Conservation (phyloP, 2,329 filamentous ascomycete species). For the Calonectria pseudoreteaudii region DNA sequence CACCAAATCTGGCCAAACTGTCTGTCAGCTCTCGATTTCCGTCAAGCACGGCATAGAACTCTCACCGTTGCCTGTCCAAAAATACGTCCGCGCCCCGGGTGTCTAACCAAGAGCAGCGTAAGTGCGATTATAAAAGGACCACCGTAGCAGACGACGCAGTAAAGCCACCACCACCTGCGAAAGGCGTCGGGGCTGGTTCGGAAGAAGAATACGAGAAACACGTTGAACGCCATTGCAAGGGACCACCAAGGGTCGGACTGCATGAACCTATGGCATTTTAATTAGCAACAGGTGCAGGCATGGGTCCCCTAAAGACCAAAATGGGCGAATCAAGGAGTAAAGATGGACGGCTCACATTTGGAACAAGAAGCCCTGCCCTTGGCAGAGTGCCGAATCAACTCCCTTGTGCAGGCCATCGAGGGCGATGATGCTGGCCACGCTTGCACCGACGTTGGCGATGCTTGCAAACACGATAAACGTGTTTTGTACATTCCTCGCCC, state of each 20-base stretch:
- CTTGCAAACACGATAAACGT: slow-evolving; percentile 73
- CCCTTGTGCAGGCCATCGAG: slow-evolving; percentile 71
- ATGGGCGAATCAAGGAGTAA: background rate
- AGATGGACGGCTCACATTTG: slow-evolving; percentile 68
- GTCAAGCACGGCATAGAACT: background rate
- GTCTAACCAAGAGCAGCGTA: slow-evolving; percentile 69
- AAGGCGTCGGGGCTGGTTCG: slow-evolving; percentile 75
- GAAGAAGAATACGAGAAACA: slow-evolving; percentile 76
- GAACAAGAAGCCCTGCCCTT: slow-evolving; percentile 70
- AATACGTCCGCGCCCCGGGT: slow-evolving; percentile 51
- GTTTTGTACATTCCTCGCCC: slow-evolving; percentile 69
- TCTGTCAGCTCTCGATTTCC: background rate
- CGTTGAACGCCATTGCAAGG: slow-evolving; percentile 85
- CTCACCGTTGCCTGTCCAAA: slow-evolving; percentile 69
- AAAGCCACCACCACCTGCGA: slow-evolving; percentile 77
- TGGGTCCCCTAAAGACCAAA: background rate
- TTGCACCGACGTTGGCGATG: slow-evolving; percentile 69
- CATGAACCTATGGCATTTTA: slow-evolving; percentile 70
- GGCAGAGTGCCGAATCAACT: slow-evolving; percentile 68
- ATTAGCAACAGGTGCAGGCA: background rate
- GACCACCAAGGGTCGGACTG: slow-evolving; percentile 83
- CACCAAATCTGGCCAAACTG: slow-evolving; percentile 65
- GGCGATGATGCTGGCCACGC: slow-evolving; percentile 77
- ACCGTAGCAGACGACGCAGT: slow-evolving; percentile 78
- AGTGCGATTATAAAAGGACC: slow-evolving; percentile 76